Evolutionary conservation across 2,329 filamentous ascomycete species (phyloP).

Genomic region (Clarireedia paspali): DNA sequence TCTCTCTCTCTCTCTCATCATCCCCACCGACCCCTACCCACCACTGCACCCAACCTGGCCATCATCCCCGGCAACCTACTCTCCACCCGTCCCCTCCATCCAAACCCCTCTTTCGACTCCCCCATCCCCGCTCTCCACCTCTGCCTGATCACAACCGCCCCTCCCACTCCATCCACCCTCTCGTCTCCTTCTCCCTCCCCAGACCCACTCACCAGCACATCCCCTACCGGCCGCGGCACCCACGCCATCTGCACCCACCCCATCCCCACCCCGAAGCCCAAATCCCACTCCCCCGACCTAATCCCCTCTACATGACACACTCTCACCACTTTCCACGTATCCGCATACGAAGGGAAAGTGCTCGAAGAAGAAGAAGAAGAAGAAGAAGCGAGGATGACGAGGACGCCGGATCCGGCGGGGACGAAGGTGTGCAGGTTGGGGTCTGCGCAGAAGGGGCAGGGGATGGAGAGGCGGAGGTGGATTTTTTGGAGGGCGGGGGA

Average conservation of each 20-base stretch:
- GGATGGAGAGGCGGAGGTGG: slow-evolving; percentile 4
- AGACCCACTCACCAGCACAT: not conserved
- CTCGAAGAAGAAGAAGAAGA: no score
- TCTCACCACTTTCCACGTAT: slow-evolving; percentile 1
- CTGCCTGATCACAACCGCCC: not conserved
- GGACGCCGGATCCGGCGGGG: slow-evolving; percentile 9
- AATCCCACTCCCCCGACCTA: slow-evolving; percentile 6
- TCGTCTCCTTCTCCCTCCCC: not conserved
- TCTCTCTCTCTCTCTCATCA: not conserved
- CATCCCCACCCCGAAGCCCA: not conserved
- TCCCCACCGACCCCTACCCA: no score
- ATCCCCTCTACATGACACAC: slow-evolving; percentile 9
- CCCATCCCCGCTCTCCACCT: not conserved
- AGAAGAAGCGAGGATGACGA: slow-evolving; percentile 4
- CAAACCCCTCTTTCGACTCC: slow-evolving; percentile 5
- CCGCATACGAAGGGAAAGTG: slow-evolving; percentile 7
- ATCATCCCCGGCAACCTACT: slow-evolving; percentile 18
- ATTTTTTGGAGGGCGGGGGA: not conserved
- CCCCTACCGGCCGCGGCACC: slow-evolving; percentile 15
- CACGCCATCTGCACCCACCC: slow-evolving; percentile 14
- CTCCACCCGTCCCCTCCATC: not conserved
- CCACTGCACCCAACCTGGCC: slow-evolving; percentile 7
- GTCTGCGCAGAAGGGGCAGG: slow-evolving; percentile 16
- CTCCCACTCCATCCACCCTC: no score
- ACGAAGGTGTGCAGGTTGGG: not conserved